Conservation (phyloP, 1,139 yeast species). For the Tardiomyces blankii region DNA sequence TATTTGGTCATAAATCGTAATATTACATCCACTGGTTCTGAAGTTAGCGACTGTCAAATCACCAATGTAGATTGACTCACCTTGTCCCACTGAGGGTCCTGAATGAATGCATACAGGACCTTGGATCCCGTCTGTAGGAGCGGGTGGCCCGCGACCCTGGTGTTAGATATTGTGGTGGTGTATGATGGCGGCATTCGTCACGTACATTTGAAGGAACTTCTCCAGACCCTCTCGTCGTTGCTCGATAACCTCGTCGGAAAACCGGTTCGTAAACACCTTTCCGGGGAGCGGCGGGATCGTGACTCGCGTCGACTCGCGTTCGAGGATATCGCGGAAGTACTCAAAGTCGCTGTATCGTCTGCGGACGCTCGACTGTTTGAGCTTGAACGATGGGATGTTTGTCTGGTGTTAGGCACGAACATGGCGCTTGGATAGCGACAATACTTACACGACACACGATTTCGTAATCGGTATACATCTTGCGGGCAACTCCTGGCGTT, state of each 20-base stretch:
- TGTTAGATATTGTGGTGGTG: neutral
- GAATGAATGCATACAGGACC: conserved; percentile 73
- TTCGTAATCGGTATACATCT: conserved; percentile 84
- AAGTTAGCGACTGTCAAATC: neutral
- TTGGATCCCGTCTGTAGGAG: conserved; percentile 83
- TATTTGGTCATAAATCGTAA: neutral
- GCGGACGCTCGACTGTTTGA: conserved; percentile 56
- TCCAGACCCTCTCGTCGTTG: conserved; percentile 77
- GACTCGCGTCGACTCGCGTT: conserved; percentile 65
- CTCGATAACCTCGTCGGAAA: conserved; percentile 76
- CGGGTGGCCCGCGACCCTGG: conserved; percentile 82
- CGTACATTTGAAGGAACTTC: conserved; percentile 50
- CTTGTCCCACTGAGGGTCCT: conserved; percentile 75
- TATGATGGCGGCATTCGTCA: neutral
- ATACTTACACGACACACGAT: conserved; percentile 54
- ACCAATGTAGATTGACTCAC: conserved; percentile 11
- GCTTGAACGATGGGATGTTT: conserved; percentile 71
- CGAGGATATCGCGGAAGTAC: conserved; percentile 61
- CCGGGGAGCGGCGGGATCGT: conserved; percentile 86
- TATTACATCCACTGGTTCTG: neutral
- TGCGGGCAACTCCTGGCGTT: conserved; percentile 15
- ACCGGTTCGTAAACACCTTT: conserved; percentile 61
- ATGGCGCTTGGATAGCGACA: neutral
- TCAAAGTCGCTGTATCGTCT: conserved; percentile 90
- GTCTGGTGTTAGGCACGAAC: conserved; percentile 17